Conservation (phyloP, 2,329 filamentous ascomycete species). For the Neonectria magnoliae region DNA sequence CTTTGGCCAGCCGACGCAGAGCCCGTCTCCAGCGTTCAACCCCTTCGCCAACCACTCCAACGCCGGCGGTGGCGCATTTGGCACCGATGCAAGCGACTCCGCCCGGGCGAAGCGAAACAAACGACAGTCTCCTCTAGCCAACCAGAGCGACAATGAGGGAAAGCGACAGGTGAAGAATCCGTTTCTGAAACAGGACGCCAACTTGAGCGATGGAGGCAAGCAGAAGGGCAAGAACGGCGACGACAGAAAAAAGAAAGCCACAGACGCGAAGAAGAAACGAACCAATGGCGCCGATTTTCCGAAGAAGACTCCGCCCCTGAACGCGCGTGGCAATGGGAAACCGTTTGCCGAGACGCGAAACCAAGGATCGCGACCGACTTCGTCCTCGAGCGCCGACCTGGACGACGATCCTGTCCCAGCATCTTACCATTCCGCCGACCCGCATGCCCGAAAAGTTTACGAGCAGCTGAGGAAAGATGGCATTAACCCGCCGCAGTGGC, state of each 20-base stretch:
- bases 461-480: conserved; percentile 64
- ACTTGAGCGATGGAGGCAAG: conserved; percentile 40
- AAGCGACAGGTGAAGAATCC: conserved; percentile 41
- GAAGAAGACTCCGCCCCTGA: conserved; percentile 28
- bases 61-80: conserved; percentile 44
- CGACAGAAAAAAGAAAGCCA: conserved; percentile 39
- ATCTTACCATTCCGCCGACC: conserved; percentile 45
- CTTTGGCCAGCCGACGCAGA: conserved; percentile 49
- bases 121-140: conserved; percentile 35
- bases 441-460: conserved; percentile 61
- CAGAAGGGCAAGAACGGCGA: conserved; percentile 37
- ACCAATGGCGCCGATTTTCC: conserved; percentile 18
- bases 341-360: conserved; percentile 33
- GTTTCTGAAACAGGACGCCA: conserved; percentile 41
- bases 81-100: conserved; percentile 43
- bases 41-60: conserved; percentile 47
- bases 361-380: conserved; percentile 38
- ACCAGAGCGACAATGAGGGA: conserved; percentile 43
- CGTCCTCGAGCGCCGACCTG: conserved; percentile 38
- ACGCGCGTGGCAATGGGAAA: conserved; percentile 34
- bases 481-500: conserved; percentile 65
- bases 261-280: conserved; percentile 32
- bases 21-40: conserved; percentile 48
- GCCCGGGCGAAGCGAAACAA: conserved; percentile 43
- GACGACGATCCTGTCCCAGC: conserved; percentile 31